phyloP scores from a whole-genome alignment of 371 early-diverging fungal species.

The Rhizopus stolonifer region DNA sequence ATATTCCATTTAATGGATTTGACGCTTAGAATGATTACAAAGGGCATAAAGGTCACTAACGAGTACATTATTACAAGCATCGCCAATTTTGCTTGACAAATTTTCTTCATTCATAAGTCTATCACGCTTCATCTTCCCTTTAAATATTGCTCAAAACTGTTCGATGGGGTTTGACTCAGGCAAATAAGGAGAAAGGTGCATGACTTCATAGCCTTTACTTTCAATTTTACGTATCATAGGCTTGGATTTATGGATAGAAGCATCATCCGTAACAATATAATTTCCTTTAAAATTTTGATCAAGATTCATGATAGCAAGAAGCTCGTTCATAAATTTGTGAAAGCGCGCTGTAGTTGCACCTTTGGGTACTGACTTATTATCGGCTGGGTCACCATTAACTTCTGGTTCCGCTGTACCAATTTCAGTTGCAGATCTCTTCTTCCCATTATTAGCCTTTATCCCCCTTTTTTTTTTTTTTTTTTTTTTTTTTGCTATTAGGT shows the following conservation, averaged over 20 bases:
- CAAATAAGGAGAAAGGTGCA: not conserved
- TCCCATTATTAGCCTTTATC: conserved; percentile 12
- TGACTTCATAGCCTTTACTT: conserved; percentile 11
- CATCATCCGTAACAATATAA: conserved; percentile 9
- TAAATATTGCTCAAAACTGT: too few species aligned
- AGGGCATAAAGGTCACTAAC: too few species aligned
- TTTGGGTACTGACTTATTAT: conserved; percentile 10
- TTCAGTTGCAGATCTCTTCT: conserved; percentile 9
- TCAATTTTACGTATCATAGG: conserved; percentile 7
- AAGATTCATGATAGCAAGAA: conserved; percentile 12
- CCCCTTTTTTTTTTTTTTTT: too few species aligned
- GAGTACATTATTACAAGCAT: too few species aligned
- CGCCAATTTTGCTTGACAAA: too few species aligned
- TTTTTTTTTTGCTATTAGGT: too few species aligned
- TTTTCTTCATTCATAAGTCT: too few species aligned
- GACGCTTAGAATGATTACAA: not conserved
- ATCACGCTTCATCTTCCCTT: too few species aligned
- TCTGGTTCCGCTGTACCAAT: conserved; percentile 9
- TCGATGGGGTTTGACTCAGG: too few species aligned
- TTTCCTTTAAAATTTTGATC: conserved; percentile 9
- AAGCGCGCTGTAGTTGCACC: conserved; percentile 14
- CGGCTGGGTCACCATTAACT: conserved; percentile 5
- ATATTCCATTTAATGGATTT: conserved; percentile 11
- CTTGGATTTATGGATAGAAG: conserved; percentile 9
- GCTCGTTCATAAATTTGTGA: conserved; percentile 14